Evolutionary conservation across 805 yeast genomes (phyloP), one percentile per base, ranked within the genome.

Genomic region (Metschnikowia reukaufii): DNA sequence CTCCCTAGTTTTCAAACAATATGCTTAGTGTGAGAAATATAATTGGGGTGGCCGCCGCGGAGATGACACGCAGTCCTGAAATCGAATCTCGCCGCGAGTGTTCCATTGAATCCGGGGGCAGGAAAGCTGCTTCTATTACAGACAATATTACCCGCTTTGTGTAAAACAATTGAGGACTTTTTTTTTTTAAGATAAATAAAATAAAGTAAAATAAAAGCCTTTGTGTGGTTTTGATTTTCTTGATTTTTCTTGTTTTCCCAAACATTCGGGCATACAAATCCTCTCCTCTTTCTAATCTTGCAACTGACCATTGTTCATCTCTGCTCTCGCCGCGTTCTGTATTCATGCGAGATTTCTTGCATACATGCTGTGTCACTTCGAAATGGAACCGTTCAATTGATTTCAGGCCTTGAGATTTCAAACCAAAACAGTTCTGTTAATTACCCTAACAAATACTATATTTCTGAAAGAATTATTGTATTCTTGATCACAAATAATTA

Each of bases 301-400:
- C 21, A 31, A 21, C 43, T 20, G 20, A 19, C 23, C 9, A 16
- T 31, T 32, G 43, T 21, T 16, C 12, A 20, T 6, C 4, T 21
- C 3, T 21, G 21, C 36, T 39, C 36, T 17, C 30, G 29, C 37
- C 20, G 17, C 34, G 38, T 21, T 21, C 35, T 25, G n/a, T n/a
- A 25, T 29, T 9, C 40, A 42, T 21, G 45, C 45, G 40, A 29
- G 45, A 29, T 30, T 29, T 27, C 35, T 23, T 42, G 45, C 45
- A 42, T 42, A 36, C 40, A 30, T 34, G 13, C n/a, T 21, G 45
- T 42, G 20, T 36, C 45, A 42, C 29, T 6, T 20, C 13, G 31
- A 36, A 36, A 36, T 42, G 45, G 36, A 42, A 35, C 23, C 27
- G 36, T 6, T 29, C 34, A 12, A 27, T 13, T 9, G 29, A 25